Conservation (phyloP, 2,329 filamentous ascomycete species). For the Talaromyces atroroseus region DNA sequence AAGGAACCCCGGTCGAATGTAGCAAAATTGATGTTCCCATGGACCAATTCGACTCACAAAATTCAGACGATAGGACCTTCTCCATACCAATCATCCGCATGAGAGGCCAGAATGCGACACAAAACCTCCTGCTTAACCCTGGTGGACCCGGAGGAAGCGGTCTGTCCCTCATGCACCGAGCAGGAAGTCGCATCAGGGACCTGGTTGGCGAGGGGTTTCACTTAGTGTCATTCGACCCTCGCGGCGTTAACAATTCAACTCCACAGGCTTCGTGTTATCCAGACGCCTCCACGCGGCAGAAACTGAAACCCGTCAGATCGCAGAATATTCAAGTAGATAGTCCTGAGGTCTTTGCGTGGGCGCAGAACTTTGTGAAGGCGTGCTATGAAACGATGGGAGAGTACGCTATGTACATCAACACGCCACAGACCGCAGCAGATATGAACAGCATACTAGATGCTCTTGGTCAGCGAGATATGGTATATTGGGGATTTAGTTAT, state of each 20-base stretch:
- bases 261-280: slow-evolving; percentile 40
- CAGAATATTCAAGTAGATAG: slow-evolving; percentile 17
- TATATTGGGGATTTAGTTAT: slow-evolving; percentile 40
- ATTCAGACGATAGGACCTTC: slow-evolving; percentile 36
- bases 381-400: slow-evolving; percentile 45
- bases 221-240: slow-evolving; percentile 45
- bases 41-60: slow-evolving; percentile 42
- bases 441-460: slow-evolving; percentile 48
- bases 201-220: slow-evolving; percentile 44
- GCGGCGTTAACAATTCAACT: slow-evolving; percentile 39
- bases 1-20: slow-evolving; percentile 39
- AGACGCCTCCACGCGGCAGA: slow-evolving; percentile 26
- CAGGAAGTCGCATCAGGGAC: slow-evolving; percentile 32
- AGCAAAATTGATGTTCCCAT: slow-evolving; percentile 43
- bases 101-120: slow-evolving; percentile 39
- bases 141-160: slow-evolving; percentile 46
- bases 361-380: slow-evolving; percentile 37
- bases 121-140: slow-evolving; percentile 44
- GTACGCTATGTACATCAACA: slow-evolving; percentile 44
- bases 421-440: slow-evolving; percentile 48
- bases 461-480: slow-evolving; percentile 34
- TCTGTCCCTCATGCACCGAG: slow-evolving; percentile 30
- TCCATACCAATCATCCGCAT: slow-evolving; percentile 43
- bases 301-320: slow-evolving; percentile 25
- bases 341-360: slow-evolving; percentile 38